These are phyloP conservation scores for Amphichorda felina DNA, from an alignment of 2,329 filamentous ascomycete species.

Conservation along the genomic window DNA sequence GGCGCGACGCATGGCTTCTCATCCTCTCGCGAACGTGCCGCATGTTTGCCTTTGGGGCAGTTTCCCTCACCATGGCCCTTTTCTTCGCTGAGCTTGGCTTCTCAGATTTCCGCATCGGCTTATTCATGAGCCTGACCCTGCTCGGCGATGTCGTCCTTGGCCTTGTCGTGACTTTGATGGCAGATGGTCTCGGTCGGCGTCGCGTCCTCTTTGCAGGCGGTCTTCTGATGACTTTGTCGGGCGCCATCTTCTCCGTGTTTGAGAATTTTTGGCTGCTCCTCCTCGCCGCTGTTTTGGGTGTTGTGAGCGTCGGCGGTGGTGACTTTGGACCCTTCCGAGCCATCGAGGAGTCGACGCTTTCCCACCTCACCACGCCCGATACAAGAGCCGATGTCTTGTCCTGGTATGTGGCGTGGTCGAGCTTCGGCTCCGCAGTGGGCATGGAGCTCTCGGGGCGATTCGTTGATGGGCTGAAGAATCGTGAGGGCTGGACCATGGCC, in stretches of 20 bases:
- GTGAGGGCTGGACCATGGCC: too few species aligned
- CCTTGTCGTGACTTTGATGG: constrained; percentile 43
- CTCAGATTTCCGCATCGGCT: constrained; percentile 45
- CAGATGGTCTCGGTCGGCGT: constrained; percentile 45
- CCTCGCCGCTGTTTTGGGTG: constrained; percentile 44
- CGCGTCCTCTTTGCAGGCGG: constrained; percentile 40
- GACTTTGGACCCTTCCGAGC: constrained; percentile 58
- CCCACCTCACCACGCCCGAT: constrained; percentile 42
- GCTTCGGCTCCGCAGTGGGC: too few species aligned
- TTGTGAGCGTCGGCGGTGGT: constrained; percentile 49
- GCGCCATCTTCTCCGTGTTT: constrained; percentile 37
- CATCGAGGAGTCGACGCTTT: constrained; percentile 53
- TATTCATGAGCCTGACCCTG: constrained; percentile 55
- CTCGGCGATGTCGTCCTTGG: constrained; percentile 48
- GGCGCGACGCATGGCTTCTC: too few species aligned
- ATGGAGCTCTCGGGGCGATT: too few species aligned
- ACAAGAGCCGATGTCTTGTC: constrained; percentile 51
- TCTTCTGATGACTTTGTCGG: constrained; percentile 43
- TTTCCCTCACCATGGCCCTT: constrained; percentile 47
- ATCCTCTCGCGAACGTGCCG: too few species aligned
- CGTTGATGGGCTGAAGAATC: too few species aligned
- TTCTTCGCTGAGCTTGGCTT: constrained; percentile 45
- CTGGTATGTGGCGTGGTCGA: constrained; percentile 59
- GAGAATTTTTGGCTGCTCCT: constrained; percentile 49
- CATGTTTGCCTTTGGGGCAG: constrained; percentile 53